Conservation (phyloP, 768 basidiomycete genomes). For the Leucocoprinus leucothites region DNA sequence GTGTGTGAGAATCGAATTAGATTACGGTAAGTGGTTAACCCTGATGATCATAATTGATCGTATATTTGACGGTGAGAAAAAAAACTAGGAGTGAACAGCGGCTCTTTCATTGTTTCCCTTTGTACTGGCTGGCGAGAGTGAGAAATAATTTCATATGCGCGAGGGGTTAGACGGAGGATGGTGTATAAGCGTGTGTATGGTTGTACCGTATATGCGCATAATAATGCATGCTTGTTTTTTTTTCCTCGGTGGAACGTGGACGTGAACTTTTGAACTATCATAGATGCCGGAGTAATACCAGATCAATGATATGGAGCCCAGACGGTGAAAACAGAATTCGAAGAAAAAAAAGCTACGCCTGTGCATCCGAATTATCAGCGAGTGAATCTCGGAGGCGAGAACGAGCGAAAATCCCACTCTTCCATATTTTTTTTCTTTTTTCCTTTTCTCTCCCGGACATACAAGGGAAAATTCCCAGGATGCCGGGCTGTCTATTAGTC, state of each 20-base stretch:
- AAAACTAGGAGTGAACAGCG: not conserved
- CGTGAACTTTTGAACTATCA: too few species aligned
- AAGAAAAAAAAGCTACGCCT: not conserved
- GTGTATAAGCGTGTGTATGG: too few species aligned
- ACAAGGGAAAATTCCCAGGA: not conserved
- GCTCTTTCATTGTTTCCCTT: not conserved
- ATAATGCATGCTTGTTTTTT: too few species aligned
- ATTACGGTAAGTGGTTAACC: too few species aligned
- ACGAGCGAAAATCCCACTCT: too few species aligned
- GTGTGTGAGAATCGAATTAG: too few species aligned
- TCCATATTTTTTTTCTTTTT: not conserved
- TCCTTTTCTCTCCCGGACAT: not conserved
- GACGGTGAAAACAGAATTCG: not conserved
- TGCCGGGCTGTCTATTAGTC: not conserved
- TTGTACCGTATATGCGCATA: too few species aligned
- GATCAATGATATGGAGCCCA: not conserved
- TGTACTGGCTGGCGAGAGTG: not conserved
- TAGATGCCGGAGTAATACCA: too few species aligned
- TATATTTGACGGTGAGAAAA: not conserved
- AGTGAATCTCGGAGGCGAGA: not conserved
- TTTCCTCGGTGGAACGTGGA: too few species aligned
- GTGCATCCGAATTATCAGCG: not conserved
- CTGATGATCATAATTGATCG: too few species aligned
- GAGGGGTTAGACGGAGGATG: too few species aligned
- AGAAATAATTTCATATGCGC: not conserved